Evolutionary conservation across 2,329 filamentous ascomycete species (phyloP).

Genomic region (Hypoxylon sp.): DNA sequence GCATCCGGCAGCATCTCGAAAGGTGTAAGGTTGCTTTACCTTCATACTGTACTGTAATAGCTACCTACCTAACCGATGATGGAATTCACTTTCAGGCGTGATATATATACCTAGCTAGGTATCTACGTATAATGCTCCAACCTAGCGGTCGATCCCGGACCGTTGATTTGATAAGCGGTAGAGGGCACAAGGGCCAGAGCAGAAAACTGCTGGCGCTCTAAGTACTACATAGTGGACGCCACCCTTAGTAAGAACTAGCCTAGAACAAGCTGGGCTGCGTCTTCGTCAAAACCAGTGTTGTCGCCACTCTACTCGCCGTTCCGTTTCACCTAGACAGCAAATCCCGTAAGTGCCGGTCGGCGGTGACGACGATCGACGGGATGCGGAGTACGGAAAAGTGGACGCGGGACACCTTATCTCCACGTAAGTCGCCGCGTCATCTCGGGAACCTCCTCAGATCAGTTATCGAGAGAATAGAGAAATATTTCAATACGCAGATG

Average conservation of each 20-base stretch:
- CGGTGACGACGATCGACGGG: constrained; percentile 15
- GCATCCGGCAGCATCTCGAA: constrained; percentile 9
- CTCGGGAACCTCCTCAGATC: constrained; percentile 6
- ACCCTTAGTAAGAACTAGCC: constrained; percentile 19
- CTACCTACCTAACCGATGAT: constrained; percentile 6
- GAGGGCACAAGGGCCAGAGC: constrained; percentile 7
- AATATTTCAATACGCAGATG: not conserved
- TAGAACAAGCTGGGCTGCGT: not conserved
- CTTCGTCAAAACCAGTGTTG: not conserved
- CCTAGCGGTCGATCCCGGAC: not conserved
- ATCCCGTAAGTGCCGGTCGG: constrained; percentile 13
- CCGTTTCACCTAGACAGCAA: not conserved
- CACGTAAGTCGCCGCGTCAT: constrained; percentile 10
- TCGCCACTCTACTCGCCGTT: not conserved
- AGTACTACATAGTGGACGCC: constrained; percentile 16
- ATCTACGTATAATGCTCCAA: not conserved
- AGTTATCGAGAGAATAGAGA: not conserved
- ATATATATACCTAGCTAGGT: no score
- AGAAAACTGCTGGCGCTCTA: constrained; percentile 19
- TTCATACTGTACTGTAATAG: constrained; percentile 1
- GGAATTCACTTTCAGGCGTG: constrained; percentile 2
- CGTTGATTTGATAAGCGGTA: constrained; percentile 10
- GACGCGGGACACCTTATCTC: constrained; percentile 19
- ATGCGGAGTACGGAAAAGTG: constrained; percentile 19
- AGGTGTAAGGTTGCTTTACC: constrained; percentile 15